Conservation (phyloP, 1,284 basidiomycete genomes). For the Fistulina hepatica region DNA sequence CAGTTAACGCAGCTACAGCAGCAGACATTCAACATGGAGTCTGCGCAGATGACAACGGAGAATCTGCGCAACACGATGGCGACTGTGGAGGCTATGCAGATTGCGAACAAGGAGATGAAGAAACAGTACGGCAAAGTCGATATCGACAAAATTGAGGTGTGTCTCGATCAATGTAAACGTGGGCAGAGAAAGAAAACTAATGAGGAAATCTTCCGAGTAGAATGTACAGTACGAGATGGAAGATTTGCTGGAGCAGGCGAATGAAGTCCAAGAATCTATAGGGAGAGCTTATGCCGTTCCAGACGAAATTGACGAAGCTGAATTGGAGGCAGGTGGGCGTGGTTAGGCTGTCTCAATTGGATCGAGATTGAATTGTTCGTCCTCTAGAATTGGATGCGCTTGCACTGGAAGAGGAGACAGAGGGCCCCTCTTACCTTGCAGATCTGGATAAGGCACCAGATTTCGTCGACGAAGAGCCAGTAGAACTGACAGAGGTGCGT, state of each 20-base stretch:
- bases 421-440: constrained; percentile 75
- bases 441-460: constrained; percentile 83
- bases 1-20: constrained; percentile 89
- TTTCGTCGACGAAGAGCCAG: constrained; percentile 78
- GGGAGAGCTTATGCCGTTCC: constrained; percentile 93
- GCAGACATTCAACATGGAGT: constrained; percentile 99
- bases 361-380: not conserved
- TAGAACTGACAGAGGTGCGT: constrained; percentile 50
- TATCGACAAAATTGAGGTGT: constrained; percentile 96
- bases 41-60: constrained; percentile 90
- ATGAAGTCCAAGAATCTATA: constrained; percentile 93
- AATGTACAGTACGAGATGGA: constrained; percentile 97
- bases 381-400: constrained; percentile 78
- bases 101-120: constrained; percentile 95
- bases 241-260: constrained; percentile 92
- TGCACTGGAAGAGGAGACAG: constrained; percentile 79
- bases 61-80: constrained; percentile 99
- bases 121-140: constrained; percentile 98
- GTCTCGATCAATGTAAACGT: constrained; percentile 13
- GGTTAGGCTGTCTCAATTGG: not conserved
- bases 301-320: constrained; percentile 96
- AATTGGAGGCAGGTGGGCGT: constrained; percentile 85
- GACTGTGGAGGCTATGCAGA: constrained; percentile 96
- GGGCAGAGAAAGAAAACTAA: not conserved
- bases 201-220: constrained; percentile 28